Conservation (phyloP, 2,329 filamentous ascomycete species). For the Furcasterigmium furcatum region DNA sequence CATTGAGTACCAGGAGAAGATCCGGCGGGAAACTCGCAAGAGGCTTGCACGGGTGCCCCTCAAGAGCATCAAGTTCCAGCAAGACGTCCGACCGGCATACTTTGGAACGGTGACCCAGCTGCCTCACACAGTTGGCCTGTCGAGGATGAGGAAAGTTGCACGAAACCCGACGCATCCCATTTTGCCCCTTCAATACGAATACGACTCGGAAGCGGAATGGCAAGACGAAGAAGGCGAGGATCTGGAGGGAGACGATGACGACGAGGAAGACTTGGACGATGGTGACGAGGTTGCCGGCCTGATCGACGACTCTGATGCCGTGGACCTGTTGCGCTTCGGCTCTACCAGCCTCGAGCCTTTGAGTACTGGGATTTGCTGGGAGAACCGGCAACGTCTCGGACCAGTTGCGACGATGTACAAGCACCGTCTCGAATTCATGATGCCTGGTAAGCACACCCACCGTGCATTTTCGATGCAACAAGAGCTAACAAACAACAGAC, state of each 20-base stretch:
- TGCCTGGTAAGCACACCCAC: constrained; percentile 47
- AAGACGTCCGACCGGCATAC: constrained; percentile 68
- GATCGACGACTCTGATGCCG: constrained; percentile 80
- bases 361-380: constrained; percentile 81
- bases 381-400: constrained; percentile 50
- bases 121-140: constrained; percentile 37
- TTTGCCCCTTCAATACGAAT: constrained; percentile 74
- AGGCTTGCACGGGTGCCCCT: constrained; percentile 54
- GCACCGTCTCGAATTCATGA: constrained; percentile 73
- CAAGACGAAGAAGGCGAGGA: constrained; percentile 73
- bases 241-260: constrained; percentile 64
- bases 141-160: constrained; percentile 48
- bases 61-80: constrained; percentile 59
- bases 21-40: constrained; percentile 27
- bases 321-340: constrained; percentile 51
- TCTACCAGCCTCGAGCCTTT: constrained; percentile 71
- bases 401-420: constrained; percentile 48
- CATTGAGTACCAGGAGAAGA: constrained; percentile 30
- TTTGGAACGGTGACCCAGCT: constrained; percentile 68
- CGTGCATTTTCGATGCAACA: constrained; percentile 12
- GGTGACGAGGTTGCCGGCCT: constrained; percentile 90
- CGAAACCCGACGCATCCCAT: constrained; percentile 49
- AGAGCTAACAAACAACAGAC: constrained; percentile 29
- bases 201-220: constrained; percentile 86
- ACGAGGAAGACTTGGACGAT: constrained; percentile 67